A percentile compares a stretch with the other conserved stretches of the same genome.
Evolutionary conservation across 257 asterid genomes (phyloP).

Genomic region (Ophiorrhiza pumila): DNA sequence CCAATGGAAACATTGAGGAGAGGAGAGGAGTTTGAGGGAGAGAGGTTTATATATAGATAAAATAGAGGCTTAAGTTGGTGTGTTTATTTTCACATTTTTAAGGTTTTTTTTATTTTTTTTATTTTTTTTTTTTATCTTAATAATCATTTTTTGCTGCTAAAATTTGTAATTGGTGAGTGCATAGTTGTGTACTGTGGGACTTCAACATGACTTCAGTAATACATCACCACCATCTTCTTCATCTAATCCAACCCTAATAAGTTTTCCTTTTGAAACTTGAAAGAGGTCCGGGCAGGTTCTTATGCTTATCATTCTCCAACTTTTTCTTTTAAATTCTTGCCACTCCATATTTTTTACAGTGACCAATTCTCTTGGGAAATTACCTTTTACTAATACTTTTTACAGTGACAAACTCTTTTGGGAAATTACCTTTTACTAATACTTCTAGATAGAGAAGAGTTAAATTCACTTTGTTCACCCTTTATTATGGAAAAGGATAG

Average conservation of each 20-base stretch:
- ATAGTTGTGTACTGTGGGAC: conserved; percentile 3
- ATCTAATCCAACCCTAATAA: conserved; percentile 33
- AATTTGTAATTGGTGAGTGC: conserved; percentile 12
- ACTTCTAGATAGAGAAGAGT: too few species aligned
- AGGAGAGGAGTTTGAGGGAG: neutral
- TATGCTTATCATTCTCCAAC: too few species aligned
- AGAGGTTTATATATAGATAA: neutral
- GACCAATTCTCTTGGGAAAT: too few species aligned
- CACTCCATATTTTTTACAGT: too few species aligned
- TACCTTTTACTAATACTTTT: too few species aligned
- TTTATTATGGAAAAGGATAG: too few species aligned
- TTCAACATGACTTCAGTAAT: neutral
- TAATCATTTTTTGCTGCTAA: neutral
- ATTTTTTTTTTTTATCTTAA: neutral
- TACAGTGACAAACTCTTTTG: too few species aligned
- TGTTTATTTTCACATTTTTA: neutral
- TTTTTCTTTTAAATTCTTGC: too few species aligned
- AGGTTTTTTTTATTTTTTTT: neutral
- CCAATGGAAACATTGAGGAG: conserved; percentile 22
- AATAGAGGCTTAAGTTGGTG: neutral
- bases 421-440: too few species aligned
- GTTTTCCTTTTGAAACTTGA: conserved; percentile 10
- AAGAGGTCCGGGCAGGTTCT: too few species aligned
- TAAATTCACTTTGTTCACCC: too few species aligned
- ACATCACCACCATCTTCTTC: conserved; percentile 11